phyloP scores from a whole-genome alignment of 805 yeast genomes.

The Lipomyces oligophaga region DNA sequence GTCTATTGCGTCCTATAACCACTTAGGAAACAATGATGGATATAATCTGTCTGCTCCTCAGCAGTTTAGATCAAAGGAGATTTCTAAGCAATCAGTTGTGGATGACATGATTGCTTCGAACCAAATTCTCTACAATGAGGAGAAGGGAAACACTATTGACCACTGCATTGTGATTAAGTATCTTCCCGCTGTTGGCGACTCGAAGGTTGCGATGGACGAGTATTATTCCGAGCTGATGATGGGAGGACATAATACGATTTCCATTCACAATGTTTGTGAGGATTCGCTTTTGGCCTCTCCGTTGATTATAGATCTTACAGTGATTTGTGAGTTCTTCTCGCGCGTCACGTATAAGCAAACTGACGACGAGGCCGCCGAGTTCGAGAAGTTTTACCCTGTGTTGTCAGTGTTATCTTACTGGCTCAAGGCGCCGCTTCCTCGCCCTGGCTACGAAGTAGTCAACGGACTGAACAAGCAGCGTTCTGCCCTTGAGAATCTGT shows the following conservation, averaged over 20 bases:
- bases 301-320: conserved; percentile 82
- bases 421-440: conserved; percentile 94
- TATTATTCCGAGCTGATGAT: conserved; percentile 94
- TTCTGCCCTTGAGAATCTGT: conserved; percentile 82
- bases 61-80: conserved; percentile 94
- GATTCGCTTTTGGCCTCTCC: conserved; percentile 95
- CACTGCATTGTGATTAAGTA: conserved; percentile 95
- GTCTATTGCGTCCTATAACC: conserved; percentile 93
- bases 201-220: conserved; percentile 98
- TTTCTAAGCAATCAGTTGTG: conserved; percentile 85
- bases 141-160: conserved; percentile 73
- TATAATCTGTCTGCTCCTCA: conserved; percentile 83
- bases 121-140: conserved; percentile 74
- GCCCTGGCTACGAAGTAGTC: conserved; percentile 84
- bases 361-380: conserved; percentile 45
- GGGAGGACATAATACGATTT: conserved; percentile 93
- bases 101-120: conserved; percentile 92
- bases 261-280: conserved; percentile 94
- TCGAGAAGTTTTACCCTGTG: conserved; percentile 73
- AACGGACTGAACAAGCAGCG: conserved; percentile 95
- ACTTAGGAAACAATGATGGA: conserved; percentile 95
- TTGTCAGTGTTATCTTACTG: conserved; percentile 85
- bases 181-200: conserved; percentile 90
- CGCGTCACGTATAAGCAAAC: conserved; percentile 74
- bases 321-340: conserved; percentile 84